Percentiles rank a stretch among this genome's conserved stretches.
Conservation (phyloP, 2,329 filamentous ascomycete species). For the Aureobasidium sp. region DNA sequence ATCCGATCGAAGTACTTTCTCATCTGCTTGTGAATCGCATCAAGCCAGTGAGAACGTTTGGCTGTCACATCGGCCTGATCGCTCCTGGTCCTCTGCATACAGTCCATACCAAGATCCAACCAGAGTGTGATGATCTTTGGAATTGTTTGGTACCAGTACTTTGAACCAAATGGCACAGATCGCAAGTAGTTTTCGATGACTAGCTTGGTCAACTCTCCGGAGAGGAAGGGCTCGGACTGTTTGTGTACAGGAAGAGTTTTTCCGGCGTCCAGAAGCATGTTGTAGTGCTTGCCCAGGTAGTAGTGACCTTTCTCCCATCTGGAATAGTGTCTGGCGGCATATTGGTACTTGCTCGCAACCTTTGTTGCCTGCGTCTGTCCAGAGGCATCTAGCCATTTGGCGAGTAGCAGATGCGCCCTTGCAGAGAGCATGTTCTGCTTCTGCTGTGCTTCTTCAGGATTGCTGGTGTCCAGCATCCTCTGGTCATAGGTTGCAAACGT, state of each 20-base stretch:
- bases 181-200: slow-evolving; percentile 91
- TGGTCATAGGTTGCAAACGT: slow-evolving; percentile 53
- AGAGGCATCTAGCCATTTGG: slow-evolving; percentile 94
- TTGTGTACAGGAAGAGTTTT: slow-evolving; percentile 67
- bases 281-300: slow-evolving; percentile 93
- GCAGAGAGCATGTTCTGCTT: slow-evolving; percentile 57
- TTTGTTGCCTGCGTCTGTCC: slow-evolving; percentile 82
- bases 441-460: slow-evolving; percentile 31
- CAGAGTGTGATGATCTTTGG: slow-evolving; percentile 88
- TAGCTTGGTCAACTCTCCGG: slow-evolving; percentile 75
- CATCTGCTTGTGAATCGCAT: slow-evolving; percentile 63
- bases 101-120: slow-evolving; percentile 77
- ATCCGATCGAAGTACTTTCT: slow-evolving; percentile 68
- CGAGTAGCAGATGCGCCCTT: slow-evolving; percentile 76
- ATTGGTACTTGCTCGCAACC: slow-evolving; percentile 73
- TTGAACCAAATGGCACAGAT: slow-evolving; percentile 79
- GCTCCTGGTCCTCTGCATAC: slow-evolving; percentile 33
- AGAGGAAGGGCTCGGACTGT: slow-evolving; percentile 51
- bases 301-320: slow-evolving; percentile 97
- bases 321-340: slow-evolving; percentile 59
- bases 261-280: slow-evolving; percentile 87
- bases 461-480: slow-evolving; percentile 23
- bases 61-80: slow-evolving; percentile 38
- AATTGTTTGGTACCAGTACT: slow-evolving; percentile 91
- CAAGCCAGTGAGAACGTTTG: slow-evolving; percentile 57